Evolutionary conservation across 2,329 filamentous ascomycete species (phyloP).

Genomic region (Macrophomina pseudophaseolina): DNA sequence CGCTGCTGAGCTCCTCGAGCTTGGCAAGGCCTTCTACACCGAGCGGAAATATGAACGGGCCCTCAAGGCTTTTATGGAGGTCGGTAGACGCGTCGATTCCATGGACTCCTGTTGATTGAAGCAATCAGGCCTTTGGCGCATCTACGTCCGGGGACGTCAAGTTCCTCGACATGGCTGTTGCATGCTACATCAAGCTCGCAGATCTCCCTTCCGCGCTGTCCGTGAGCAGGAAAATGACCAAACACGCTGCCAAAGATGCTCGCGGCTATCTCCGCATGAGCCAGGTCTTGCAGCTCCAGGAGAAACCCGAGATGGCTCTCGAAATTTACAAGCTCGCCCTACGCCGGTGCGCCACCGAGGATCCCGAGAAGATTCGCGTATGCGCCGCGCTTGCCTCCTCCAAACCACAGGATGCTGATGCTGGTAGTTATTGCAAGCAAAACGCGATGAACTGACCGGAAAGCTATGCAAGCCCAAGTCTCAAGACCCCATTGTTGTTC

Average conservation of each 20-base stretch:
- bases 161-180: conserved; percentile 61
- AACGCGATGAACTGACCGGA: conserved; percentile 54
- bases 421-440: conserved; percentile 44
- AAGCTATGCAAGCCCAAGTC: conserved; percentile 49
- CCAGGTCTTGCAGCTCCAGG: conserved; percentile 53
- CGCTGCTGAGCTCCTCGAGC: conserved; percentile 41
- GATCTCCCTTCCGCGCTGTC: conserved; percentile 57
- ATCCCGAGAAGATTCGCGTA: conserved; percentile 39
- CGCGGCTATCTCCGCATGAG: conserved; percentile 62
- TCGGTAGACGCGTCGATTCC: neutral
- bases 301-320: conserved; percentile 58
- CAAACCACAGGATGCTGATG: conserved; percentile 1
- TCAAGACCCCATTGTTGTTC: conserved; percentile 57
- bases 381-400: conserved; percentile 8
- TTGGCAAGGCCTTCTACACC: conserved; percentile 44
- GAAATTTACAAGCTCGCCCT: conserved; percentile 65
- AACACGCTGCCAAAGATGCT: conserved; percentile 51
- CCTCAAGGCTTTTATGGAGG: conserved; percentile 39
- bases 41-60: conserved; percentile 44
- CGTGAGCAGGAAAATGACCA: conserved; percentile 64
- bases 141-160: conserved; percentile 38
- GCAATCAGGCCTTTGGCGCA: conserved; percentile 14
- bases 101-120: neutral
- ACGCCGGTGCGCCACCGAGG: conserved; percentile 36
- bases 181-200: conserved; percentile 59